Base-by-base conservation (phyloP, 169 alveolate genomes). In the Plasmodium blacklocki region DNA sequence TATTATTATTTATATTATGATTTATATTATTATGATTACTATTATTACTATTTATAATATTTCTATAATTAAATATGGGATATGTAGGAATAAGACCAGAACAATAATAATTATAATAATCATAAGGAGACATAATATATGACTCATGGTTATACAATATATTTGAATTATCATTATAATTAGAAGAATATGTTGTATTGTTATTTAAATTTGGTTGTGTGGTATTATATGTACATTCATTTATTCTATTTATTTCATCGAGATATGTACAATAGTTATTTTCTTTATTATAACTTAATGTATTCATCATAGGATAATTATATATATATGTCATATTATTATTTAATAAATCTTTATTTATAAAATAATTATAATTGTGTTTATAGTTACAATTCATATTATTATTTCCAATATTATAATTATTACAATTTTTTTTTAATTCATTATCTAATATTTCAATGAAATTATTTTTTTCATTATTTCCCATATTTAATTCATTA, bases 331-430 rank as follows among this genome's bases (percentile, higher is more conserved):
- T 72, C 7, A 72, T 21, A n/a, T 72, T 72, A 8, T 21, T 29
- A 72, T 72, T 72, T 23, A 21, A 52, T 52, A 54, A n/a, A 21
- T 72, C 83, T 72, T 72, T 72, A 72, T 72, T 72, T 26, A 54
- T 26, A 54, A n/a, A 54, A 19, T 47, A 23, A 12, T 47, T 70
- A 15, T 70, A 18, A 18, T 19, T 15, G 7, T 14, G 3, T 47
- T 70, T 70, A 21, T 49, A 70, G 26, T 23, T 26, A 52, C 47
- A 19, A 18, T 2, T 49, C 54, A 26, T 54, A 15, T 14, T 52
- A 64, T 64, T 29, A 70, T 43, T 70, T 49, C 23, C 59, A 12
- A 70, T 4, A 70, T 70, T 70, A 19, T 49, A 47, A 23, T 50
- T 72, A 15, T 11, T 12, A n/a, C 78, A 9, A 70, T 68, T 47